Evolutionary conservation across 805 yeast species (phyloP).

Genomic region (Candida sakaeoensis): DNA sequence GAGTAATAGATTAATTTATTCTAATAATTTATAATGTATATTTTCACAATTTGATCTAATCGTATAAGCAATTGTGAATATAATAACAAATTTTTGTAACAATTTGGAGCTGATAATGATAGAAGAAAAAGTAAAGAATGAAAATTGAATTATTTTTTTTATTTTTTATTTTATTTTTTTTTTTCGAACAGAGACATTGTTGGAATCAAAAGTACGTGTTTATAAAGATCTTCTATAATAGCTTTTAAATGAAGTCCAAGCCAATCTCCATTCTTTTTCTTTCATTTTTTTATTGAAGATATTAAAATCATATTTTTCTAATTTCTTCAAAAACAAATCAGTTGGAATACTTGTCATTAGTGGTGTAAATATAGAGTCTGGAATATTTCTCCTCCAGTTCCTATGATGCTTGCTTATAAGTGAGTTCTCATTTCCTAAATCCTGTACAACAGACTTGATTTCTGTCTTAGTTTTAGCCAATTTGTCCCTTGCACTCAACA

Average conservation of each 20-base stretch:
- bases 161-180: no score
- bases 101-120: background rate
- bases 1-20: no score
- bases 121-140: background rate
- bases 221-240: constrained; percentile 40
- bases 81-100: background rate
- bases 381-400: constrained; percentile 45
- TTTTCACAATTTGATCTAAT: background rate
- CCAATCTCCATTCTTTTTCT: constrained; percentile 60
- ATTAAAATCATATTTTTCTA: constrained; percentile 67
- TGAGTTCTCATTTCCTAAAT: constrained; percentile 19
- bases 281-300: constrained; percentile 42
- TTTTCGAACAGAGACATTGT: background rate
- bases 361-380: constrained; percentile 67
- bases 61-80: no score
- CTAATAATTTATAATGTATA: no score
- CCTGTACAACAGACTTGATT: constrained; percentile 27
- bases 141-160: background rate
- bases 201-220: constrained; percentile 1
- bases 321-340: constrained; percentile 52
- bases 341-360: constrained; percentile 67
- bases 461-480: constrained; percentile 35
- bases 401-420: constrained; percentile 22
- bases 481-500: constrained; percentile 63
- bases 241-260: constrained; percentile 54